phyloP scores from a whole-genome alignment of 192 early-diverging fungal species.

The Podila clonocystis region DNA sequence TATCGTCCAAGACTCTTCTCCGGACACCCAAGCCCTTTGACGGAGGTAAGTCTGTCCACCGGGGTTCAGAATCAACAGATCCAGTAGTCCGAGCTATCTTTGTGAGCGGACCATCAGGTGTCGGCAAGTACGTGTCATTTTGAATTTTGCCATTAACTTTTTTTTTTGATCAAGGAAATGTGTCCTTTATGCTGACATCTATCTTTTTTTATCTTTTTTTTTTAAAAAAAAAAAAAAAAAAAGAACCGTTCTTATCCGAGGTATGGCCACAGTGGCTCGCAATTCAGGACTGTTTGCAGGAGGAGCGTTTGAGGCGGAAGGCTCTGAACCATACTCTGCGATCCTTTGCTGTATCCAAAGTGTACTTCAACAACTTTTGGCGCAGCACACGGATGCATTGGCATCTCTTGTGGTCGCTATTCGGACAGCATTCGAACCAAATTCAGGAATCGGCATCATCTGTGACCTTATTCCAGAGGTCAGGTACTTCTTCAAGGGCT shows the following conservation, averaged over 20 bases:
- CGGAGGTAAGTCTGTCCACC: conserved; percentile 25
- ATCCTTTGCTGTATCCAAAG: conserved; percentile 34
- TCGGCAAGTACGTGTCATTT: conserved; percentile 39
- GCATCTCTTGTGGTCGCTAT: conserved; percentile 41
- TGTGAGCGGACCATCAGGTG: conserved; percentile 42
- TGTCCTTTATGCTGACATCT: neutral
- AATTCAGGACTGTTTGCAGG: conserved; percentile 47
- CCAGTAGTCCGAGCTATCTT: conserved; percentile 41
- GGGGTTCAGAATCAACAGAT: conserved; percentile 18
- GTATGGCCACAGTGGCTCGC: conserved; percentile 29
- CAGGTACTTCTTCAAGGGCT: conserved; percentile 38
- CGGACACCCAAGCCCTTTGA: conserved; percentile 39
- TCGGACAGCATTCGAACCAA: conserved; percentile 42
- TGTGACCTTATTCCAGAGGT: conserved; percentile 45
- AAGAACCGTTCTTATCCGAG: conserved; percentile 36
- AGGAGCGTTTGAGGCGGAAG: conserved; percentile 33
- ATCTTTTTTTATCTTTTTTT: too few relatives aligned
- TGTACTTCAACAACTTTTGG: conserved; percentile 38
- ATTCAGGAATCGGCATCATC: conserved; percentile 39
- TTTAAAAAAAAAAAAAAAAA: too few relatives aligned
- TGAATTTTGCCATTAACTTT: neutral
- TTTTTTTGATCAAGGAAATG: too few relatives aligned
- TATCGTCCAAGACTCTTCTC: conserved; percentile 34
- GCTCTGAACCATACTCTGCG: conserved; percentile 32
- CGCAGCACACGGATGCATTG: conserved; percentile 36